Conservation (phyloP, 2,329 filamentous ascomycete species). For the Aspergillus novofumigatus region DNA sequence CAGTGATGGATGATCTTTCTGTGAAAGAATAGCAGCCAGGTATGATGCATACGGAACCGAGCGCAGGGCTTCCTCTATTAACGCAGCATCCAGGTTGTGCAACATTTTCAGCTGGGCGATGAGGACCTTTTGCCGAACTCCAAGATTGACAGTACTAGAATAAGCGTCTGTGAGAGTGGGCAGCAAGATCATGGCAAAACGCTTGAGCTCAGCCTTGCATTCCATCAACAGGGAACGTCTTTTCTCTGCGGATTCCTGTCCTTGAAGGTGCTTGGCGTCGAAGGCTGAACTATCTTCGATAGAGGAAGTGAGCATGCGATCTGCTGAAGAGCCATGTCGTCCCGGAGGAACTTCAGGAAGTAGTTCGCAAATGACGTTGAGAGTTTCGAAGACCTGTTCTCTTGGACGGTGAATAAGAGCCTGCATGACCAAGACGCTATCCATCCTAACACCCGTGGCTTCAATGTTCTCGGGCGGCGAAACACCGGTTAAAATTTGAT, state of each 20-base stretch:
- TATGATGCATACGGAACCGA: constrained; percentile 94
- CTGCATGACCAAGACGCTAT: constrained; percentile 98
- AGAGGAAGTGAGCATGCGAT: constrained; percentile 44
- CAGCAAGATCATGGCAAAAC: constrained; percentile 88
- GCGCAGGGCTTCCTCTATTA: constrained; percentile 79
- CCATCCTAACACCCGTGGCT: constrained; percentile 60
- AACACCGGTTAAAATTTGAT: constrained; percentile 93
- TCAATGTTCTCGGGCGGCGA: constrained; percentile 76
- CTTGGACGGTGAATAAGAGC: constrained; percentile 91
- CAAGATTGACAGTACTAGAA: constrained; percentile 94
- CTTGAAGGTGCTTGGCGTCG: constrained; percentile 28
- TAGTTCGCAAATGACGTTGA: constrained; percentile 95
- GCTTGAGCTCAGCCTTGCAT: constrained; percentile 83
- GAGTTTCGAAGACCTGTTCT: constrained; percentile 93
- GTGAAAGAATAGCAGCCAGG: constrained; percentile 87
- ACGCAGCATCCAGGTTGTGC: constrained; percentile 80
- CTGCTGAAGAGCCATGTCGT: constrained; percentile 49
- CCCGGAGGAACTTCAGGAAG: constrained; percentile 70
- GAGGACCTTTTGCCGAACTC: constrained; percentile 89
- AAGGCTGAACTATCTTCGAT: constrained; percentile 46
- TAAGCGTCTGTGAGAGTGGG: constrained; percentile 95
- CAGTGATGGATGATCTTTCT: constrained; percentile 84
- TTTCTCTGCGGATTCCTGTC: constrained; percentile 64
- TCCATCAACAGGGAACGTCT: constrained; percentile 73
- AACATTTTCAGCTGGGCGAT: constrained; percentile 98